These are phyloP conservation scores for Ustanciosporium gigantosporum DNA, from an alignment of 1,284 basidiomycete genomes.

Conservation along the genomic window DNA sequence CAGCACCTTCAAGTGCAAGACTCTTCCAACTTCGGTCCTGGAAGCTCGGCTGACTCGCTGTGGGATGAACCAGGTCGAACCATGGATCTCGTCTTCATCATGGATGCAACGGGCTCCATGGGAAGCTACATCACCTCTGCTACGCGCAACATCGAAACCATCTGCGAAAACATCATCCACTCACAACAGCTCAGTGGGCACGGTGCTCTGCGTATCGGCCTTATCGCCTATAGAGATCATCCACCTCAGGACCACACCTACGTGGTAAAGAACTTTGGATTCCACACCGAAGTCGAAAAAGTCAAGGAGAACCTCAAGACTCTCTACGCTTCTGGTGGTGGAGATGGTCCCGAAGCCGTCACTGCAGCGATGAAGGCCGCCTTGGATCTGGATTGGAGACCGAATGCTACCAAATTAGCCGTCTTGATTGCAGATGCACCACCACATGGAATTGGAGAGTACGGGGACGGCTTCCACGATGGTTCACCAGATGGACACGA, in stretches of 20 bases:
- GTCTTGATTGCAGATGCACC: conserved; percentile 87
- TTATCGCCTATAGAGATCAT: conserved; percentile 69
- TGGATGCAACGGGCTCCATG: conserved; percentile 61
- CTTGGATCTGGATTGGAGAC: conserved; percentile 74
- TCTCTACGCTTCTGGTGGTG: conserved; percentile 87
- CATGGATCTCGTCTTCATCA: conserved; percentile 59
- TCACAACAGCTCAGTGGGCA: conserved; percentile 83
- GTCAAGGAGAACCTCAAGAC: conserved; percentile 82
- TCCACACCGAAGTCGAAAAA: conserved; percentile 84
- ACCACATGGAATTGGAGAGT: conserved; percentile 72
- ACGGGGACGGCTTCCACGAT: conserved; percentile 75
- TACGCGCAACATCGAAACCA: conserved; percentile 94
- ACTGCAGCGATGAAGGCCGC: conserved; percentile 88
- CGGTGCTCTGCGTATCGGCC: conserved; percentile 72
- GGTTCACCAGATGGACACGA: conserved; percentile 70
- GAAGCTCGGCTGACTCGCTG: conserved; percentile 3
- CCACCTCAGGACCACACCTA: conserved; percentile 63
- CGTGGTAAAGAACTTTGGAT: conserved; percentile 83
- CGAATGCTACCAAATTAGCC: conserved; percentile 84
- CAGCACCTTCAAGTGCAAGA: conserved; percentile 33
- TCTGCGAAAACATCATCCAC: conserved; percentile 92
- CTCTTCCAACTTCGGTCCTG: conserved; percentile 1
- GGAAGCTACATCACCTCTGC: conserved; percentile 65
- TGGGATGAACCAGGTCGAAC: conserved; percentile 30
- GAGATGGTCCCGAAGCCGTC: conserved; percentile 96